Base-by-base conservation (phyloP, 345 rosid species). In the Lagerstroemia speciosa region DNA sequence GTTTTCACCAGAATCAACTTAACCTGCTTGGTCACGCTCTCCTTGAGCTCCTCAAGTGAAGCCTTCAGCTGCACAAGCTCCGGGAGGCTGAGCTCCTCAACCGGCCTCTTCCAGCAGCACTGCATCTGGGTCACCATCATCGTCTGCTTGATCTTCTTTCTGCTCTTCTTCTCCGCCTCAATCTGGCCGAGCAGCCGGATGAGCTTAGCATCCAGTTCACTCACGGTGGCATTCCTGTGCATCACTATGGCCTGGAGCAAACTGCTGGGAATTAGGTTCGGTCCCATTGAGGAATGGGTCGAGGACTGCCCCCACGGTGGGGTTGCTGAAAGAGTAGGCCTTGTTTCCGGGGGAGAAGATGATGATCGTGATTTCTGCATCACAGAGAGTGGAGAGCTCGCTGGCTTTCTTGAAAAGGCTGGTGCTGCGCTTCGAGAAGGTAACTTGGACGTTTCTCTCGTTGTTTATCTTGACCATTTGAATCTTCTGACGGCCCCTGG, bases 281-380 rank as follows among this genome's bases (percentile, higher is more conserved):
- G 70, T 46, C 37, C 65, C 69, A 31, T 45, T 75, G 22, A 82
- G 71, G 64, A 78, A 86, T 0, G 76, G 80, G 16, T 81, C 70
- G 0, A 82, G 34, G 5, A 81, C 64, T 27, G 70, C 31, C 0
- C 83, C 79, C 8, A 83, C 86, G n/a, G 72, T 37, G 26, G 87
- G 89, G 70, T 87, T 85, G 33, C 93, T 88, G 27, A 86, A 88
- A 36, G 90, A 83, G 75, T 77, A 86, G 12, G 76, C 72, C 74
- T 90, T 88, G 12, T 74, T 37, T 5, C 83, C 82, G 0, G 87
- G 87, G 32, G 85, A 86, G 69, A 82, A 86, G 22, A 83, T 85
- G 22, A 83, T 67, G 37, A 84, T 50, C 0, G 76, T 84, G 20
- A 79, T 65, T 0, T 81, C 81, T 5, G 71, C 82, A 6, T 81